These are phyloP conservation scores for Ogataea pignaliae DNA, from an alignment of 805 yeast genomes.

Conservation along the genomic window DNA sequence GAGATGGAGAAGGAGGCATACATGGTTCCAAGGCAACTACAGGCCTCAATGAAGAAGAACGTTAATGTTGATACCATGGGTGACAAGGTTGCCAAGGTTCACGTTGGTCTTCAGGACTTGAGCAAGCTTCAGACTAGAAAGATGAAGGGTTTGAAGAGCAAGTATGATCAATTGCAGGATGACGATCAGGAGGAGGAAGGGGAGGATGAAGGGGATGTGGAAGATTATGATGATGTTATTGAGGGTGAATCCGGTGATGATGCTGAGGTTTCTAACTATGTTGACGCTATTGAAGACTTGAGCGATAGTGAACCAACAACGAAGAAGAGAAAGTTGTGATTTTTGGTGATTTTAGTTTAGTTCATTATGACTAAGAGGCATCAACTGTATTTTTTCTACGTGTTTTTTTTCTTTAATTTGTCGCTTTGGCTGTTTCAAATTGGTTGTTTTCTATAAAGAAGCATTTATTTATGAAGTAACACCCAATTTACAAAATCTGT, in stretches of 20 bases:
- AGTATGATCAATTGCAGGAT: constrained; percentile 65
- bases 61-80: constrained; percentile 85
- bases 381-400: neutral
- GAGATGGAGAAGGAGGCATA: constrained; percentile 89
- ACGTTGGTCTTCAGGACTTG: constrained; percentile 93
- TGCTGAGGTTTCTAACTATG: constrained; percentile 19
- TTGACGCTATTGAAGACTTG: constrained; percentile 24
- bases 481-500: no score
- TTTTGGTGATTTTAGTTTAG: no score
- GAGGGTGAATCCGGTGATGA: constrained; percentile 11
- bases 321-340: constrained; percentile 24
- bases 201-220: constrained; percentile 32
- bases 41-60: constrained; percentile 82
- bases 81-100: constrained; percentile 94
- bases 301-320: constrained; percentile 14
- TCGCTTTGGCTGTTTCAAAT: neutral
- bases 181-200: constrained; percentile 53
- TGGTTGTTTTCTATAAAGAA: no score
- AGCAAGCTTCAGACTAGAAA: constrained; percentile 89
- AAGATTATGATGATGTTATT: constrained; percentile 13
- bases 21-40: constrained; percentile 75
- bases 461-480: no score
- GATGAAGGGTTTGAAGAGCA: constrained; percentile 94
- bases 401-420: neutral
- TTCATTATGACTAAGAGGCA: no score